Base-by-base conservation (phyloP, 768 basidiomycete genomes). In the Lepiota venenata region DNA sequence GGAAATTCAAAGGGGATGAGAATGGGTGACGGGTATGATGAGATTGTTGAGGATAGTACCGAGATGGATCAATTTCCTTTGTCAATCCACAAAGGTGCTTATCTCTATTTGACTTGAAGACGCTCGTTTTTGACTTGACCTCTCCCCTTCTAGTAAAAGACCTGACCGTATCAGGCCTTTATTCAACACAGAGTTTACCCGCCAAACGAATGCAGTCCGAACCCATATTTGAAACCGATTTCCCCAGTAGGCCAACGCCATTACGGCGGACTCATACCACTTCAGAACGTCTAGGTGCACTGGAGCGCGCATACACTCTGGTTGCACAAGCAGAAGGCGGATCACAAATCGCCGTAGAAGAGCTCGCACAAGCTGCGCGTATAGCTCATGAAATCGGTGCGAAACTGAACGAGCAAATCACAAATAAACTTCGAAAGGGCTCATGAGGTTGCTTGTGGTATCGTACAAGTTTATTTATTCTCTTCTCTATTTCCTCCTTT, bases 271-370 rank as follows among this genome's bases (percentile, higher is more conserved):
- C 69, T 38, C 71, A 69, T 36, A 78, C 72, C 1, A 66, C 70
- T 2, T 74, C 75, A 5, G 64, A 71, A 4, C 73, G 69, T n/a
- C 64, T 84, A 16, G 73, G 74, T 2, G 73, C 69, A 4, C 60
- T 82, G 21, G 71, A 71, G 50, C 69, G 69, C 9, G 75, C 78
- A 10, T 79, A 77, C 55, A 70, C 71, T 8, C 71, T 72, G 10
- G 60, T 83, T 12, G 57, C 67, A 8, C 63, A 65, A 35, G 61
- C 63, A 7, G 68, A 70, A 11, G 73, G 73, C 8, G 74, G 66
- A 7, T 81, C 80, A 16, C 81, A 84, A 53, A 69, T 78, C 29
- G 70, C 77, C 14, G 65, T 77, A 21, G 67, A 77, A 20, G 80
- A 82, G 57, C 70, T 84, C 12, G 58, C 78, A 12, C 73, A 74